Evolutionary conservation across 1,284 basidiomycete genomes (phyloP), one percentile per base, ranked within the genome.

Genomic region (Kalmanozyma brasiliensis): DNA sequence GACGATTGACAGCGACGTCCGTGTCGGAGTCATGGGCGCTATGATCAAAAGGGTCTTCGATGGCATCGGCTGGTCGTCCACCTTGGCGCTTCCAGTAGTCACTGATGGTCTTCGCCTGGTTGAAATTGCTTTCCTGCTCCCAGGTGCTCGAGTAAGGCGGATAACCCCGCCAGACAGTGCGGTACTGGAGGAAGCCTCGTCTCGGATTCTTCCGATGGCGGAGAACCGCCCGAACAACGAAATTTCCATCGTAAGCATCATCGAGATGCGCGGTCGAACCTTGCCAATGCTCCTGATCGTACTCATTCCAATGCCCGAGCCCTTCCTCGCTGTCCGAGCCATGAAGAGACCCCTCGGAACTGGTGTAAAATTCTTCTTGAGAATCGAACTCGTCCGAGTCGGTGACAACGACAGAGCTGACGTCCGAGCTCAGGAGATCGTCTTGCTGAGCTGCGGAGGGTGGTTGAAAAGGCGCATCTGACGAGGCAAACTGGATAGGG

Each of bases 341-440:
- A n/a, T 62, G 58, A 13, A 58, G n/a, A 8, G 67, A 58, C 11
- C 67, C 67, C n/a, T 71, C 67, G 8, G 67, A 71, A 26, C 62
- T 65, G 3, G 67, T 71, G 41, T 71, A 71, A 19, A 71, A 58
- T 4, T 38, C 16, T 8, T 14, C 51, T 13, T 49, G 53, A 0
- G 13, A 13, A 6, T 45, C 53, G 8, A 30, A 40, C 19, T 44
- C 40, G 8, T 46, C 44, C 8, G 67, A 62, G 40, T 71, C 65
- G 20, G 40, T 41, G 37, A 64, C 59, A 0, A 35, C 42, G 34
- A 56, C 29, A 0, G 49, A 51, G 26, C 66, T 69, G 40, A 55
- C 43, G n/a, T 62, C 61, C 6, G 66, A 64, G 22, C 52, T 26
- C 16, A 44, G 30, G 20, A 5, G 13, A 2, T 33, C 51, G n/a